Base-by-base conservation (phyloP, 805 yeast genomes). In the Candida dajiaensis region DNA sequence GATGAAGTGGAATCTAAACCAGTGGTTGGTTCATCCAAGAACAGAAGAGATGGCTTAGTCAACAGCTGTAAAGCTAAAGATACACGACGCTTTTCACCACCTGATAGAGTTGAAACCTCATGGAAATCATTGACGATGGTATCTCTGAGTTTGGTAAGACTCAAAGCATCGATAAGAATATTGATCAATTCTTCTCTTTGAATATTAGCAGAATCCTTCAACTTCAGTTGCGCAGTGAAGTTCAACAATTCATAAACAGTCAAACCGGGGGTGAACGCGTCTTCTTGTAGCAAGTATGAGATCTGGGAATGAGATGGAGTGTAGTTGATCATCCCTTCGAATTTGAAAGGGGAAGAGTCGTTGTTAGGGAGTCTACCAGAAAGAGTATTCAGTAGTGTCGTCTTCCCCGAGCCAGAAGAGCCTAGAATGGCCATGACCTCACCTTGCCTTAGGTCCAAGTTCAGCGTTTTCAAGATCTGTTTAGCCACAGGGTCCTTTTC, bases 1-100 rank as follows among this genome's bases (percentile, higher is more conserved):
- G 96, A 90, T 12, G 89, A 81, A 50, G 79, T 80, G 6, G 95
- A 81, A 63, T 88, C 96, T 29, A 88, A 66, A 0, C 96, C 95
- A 0, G 96, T 87, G 1, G 96, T 88, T 6, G 96, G 95, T 56
- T 88, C 96, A 62, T 88, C 96, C 38, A 88, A 64, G 56, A 87
- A 87, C 49, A 89, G 64, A 2, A 88, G 68, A 0, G 89, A 78
- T 0, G 96, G 96, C 52, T 81, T 84, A 6, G 85, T 77, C 41
- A 88, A 69, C 58, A 88, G 67, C 61, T 88, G 95, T 16, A 87
- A 77, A 0, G 88, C 96, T 33, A 88, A 76, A 40, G 90, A 82
- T 4, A 85, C 72, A 48, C 96, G 65, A 56, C 96, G 64, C 57
- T 81, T 83, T 58, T 88, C 96, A 28, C 96, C 96, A 15, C 96